These are phyloP conservation scores for Metschnikowia orientalis DNA, from an alignment of 805 yeast genomes.

Conservation along the genomic window DNA sequence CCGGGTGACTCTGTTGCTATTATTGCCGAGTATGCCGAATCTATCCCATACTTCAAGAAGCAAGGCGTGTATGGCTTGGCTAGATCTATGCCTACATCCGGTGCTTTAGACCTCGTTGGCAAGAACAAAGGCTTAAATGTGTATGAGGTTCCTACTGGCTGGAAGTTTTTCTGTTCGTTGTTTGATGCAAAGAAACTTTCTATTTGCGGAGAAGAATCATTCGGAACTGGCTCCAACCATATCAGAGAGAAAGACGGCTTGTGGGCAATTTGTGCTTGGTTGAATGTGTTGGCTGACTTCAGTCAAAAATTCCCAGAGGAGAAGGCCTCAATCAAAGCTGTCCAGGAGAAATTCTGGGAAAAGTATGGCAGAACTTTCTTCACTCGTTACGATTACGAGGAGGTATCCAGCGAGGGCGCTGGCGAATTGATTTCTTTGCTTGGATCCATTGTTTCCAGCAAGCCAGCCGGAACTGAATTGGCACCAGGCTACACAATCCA, in stretches of 20 bases:
- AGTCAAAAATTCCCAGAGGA: conserved; percentile 54
- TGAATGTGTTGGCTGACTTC: conserved; percentile 87
- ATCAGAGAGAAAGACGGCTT: conserved; percentile 96
- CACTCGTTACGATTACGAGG: conserved; percentile 92
- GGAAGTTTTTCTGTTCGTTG: conserved; percentile 96
- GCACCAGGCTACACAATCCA: conserved; percentile 49
- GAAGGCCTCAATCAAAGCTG: conserved; percentile 64
- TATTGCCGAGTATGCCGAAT: conserved; percentile 85
- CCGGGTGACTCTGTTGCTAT: conserved; percentile 99
- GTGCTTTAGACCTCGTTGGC: conserved; percentile 91
- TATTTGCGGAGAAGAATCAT: conserved; percentile 97
- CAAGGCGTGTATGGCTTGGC: conserved; percentile 91
- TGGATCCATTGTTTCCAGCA: conserved; percentile 25
- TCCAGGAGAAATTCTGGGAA: conserved; percentile 83
- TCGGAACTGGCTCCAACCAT: conserved; percentile 97
- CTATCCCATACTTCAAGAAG: conserved; percentile 85
- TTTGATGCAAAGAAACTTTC: conserved; percentile 91
- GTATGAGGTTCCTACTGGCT: conserved; percentile 97
- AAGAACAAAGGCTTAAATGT: conserved; percentile 63
- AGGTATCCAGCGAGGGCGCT: conserved; percentile 75
- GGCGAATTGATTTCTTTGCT: conserved; percentile 53
- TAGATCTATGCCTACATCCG: conserved; percentile 95
- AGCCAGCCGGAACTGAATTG: conserved; percentile 44
- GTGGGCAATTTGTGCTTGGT: conserved; percentile 98
- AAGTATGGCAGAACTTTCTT: conserved; percentile 96